phyloP scores from a whole-genome alignment of 2,329 filamentous ascomycete genomes.

The Fusarium sacchari region DNA sequence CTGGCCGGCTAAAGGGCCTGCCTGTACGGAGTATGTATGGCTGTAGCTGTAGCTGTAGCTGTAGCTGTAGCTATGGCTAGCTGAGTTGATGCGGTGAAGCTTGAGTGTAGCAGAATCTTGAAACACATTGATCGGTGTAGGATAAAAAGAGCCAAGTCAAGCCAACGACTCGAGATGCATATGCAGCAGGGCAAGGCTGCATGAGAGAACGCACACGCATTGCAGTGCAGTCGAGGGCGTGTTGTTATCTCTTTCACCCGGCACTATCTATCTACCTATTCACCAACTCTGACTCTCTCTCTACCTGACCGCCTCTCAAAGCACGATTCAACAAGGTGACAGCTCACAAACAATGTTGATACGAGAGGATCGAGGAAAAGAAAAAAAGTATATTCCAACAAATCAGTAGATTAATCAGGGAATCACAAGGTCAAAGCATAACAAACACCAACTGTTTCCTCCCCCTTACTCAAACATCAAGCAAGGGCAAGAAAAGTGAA shows the following conservation, averaged over 20 bases:
- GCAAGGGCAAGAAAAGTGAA: slow-evolving; percentile 9
- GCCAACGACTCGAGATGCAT: slow-evolving; percentile 1
- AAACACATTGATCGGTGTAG: slow-evolving; percentile 35
- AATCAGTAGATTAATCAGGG: neutral
- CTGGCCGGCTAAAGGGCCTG: slow-evolving; percentile 1
- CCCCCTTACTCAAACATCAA: slow-evolving; percentile 4
- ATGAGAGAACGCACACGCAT: slow-evolving; percentile 1
- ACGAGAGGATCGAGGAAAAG: neutral
- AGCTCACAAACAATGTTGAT: slow-evolving; percentile 23
- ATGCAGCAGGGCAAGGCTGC: slow-evolving; percentile 28
- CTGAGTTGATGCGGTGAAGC: slow-evolving; percentile 29
- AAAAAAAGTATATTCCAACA: neutral
- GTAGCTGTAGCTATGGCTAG: neutral
- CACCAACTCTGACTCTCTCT: neutral
- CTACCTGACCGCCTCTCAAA: slow-evolving; percentile 29
- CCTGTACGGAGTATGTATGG: too few species aligned
- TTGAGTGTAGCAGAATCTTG: slow-evolving; percentile 19
- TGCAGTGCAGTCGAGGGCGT: slow-evolving; percentile 18
- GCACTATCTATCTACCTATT: neutral
- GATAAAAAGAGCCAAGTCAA: slow-evolving; percentile 2
- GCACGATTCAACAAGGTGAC: slow-evolving; percentile 21
- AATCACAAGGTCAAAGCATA: slow-evolving; percentile 2
- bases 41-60: neutral
- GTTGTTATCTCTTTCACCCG: slow-evolving; percentile 21
- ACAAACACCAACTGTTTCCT: slow-evolving; percentile 8